phyloP scores from a whole-genome alignment of 1,284 basidiomycete species.

The Phlebopus sp. region DNA sequence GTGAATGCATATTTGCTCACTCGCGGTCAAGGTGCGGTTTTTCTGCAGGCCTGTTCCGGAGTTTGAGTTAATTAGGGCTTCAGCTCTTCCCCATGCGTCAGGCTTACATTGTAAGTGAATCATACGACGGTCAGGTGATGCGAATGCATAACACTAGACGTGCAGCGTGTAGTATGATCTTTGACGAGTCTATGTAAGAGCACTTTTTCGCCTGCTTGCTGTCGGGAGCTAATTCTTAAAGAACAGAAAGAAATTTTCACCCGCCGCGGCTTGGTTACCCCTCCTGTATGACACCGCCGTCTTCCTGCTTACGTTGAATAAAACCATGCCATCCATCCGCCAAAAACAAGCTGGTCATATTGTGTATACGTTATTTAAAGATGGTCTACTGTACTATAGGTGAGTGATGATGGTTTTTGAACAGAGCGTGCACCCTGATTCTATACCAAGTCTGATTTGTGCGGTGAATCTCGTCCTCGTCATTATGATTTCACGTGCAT shows the following conservation, averaged over 20 bases:
- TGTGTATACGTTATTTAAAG: constrained; percentile 35
- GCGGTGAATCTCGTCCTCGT: constrained; percentile 42
- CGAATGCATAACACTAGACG: not conserved
- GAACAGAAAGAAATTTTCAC: constrained; percentile 28
- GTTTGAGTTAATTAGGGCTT: constrained; percentile 2
- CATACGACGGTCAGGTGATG: not conserved
- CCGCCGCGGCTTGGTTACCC: constrained; percentile 46
- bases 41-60: not conserved
- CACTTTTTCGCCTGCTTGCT: not conserved
- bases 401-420: constrained; percentile 12
- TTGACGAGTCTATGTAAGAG: constrained; percentile 17
- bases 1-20: constrained; percentile 41
- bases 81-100: constrained; percentile 16
- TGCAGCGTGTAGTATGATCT: constrained; percentile 43
- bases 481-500: constrained; percentile 42
- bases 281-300: constrained; percentile 44
- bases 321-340: constrained; percentile 30
- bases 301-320: constrained; percentile 36
- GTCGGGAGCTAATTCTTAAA: not conserved
- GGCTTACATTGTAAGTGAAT: constrained; percentile 17
- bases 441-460: constrained; percentile 39
- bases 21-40: constrained; percentile 19
- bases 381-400: constrained; percentile 48
- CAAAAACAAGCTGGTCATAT: constrained; percentile 29
- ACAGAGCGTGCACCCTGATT: not conserved